phyloP scores from a whole-genome alignment of 768 basidiomycete species.

The Lactarius deliciosus region DNA sequence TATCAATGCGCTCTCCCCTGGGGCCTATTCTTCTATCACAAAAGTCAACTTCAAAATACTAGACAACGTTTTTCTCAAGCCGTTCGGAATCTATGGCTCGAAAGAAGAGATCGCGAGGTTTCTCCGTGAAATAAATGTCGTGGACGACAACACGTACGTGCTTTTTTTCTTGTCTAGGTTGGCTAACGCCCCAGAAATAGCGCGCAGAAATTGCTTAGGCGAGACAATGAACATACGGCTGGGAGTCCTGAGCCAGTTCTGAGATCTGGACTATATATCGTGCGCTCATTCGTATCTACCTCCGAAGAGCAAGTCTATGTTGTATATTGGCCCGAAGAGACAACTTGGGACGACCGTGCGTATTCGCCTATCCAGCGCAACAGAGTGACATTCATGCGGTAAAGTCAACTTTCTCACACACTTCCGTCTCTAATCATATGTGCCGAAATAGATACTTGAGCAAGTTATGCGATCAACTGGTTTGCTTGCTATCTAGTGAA shows the following conservation, averaged over 20 bases:
- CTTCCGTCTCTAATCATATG: neutral
- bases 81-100: conserved; percentile 58
- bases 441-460: conserved; percentile 14
- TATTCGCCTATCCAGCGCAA: conserved; percentile 48
- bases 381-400: conserved; percentile 65
- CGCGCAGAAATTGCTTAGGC: conserved; percentile 27
- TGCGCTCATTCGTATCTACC: conserved; percentile 29
- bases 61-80: conserved; percentile 47
- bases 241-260: conserved; percentile 35
- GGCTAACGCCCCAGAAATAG: conserved; percentile 18
- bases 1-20: conserved; percentile 48
- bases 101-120: conserved; percentile 51
- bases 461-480: conserved; percentile 49
- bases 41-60: conserved; percentile 56
- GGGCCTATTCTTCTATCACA: conserved; percentile 53
- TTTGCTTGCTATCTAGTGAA: conserved; percentile 50
- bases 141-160: conserved; percentile 45
- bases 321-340: conserved; percentile 62
- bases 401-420: conserved; percentile 13
- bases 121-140: conserved; percentile 38
- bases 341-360: conserved; percentile 56
- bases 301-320: conserved; percentile 42
- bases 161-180: neutral
- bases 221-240: conserved; percentile 12
- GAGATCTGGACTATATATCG: conserved; percentile 52